Conservation (phyloP, 2,329 filamentous ascomycete genomes). For the Metarhizium brunneum region DNA sequence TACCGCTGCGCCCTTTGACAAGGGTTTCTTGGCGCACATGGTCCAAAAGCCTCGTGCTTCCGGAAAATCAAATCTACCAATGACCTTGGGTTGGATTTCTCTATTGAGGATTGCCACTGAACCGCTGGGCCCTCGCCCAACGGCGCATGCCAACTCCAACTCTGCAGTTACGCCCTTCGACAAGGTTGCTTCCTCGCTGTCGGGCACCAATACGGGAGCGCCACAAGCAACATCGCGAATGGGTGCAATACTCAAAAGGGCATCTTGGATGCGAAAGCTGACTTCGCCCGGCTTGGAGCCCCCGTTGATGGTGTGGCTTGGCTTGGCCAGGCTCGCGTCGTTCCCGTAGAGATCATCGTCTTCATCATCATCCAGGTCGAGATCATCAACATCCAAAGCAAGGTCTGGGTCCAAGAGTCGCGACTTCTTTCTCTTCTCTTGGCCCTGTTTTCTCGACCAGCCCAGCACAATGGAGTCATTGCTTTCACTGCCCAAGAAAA, state of each 20-base stretch:
- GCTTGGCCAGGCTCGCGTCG: slow-evolving; percentile 55
- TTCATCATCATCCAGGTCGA: slow-evolving; percentile 52
- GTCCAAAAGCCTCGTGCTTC: slow-evolving; percentile 75
- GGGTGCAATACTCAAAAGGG: slow-evolving; percentile 67
- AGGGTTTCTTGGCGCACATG: slow-evolving; percentile 57
- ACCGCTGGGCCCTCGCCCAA: slow-evolving; percentile 57
- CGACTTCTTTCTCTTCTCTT: slow-evolving; percentile 56
- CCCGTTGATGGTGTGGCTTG: slow-evolving; percentile 28
- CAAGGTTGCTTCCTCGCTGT: slow-evolving; percentile 34
- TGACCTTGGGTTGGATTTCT: slow-evolving; percentile 63
- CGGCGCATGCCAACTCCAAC: slow-evolving; percentile 49
- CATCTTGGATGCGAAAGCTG: slow-evolving; percentile 68
- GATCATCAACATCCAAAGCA: slow-evolving; percentile 39
- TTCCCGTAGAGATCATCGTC: slow-evolving; percentile 51
- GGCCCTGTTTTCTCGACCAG: slow-evolving; percentile 60
- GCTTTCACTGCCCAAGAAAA: slow-evolving; percentile 83
- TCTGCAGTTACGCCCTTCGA: slow-evolving; percentile 41
- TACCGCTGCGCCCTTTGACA: slow-evolving; percentile 48
- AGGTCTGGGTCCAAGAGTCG: slow-evolving; percentile 46
- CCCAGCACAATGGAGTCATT: slow-evolving; percentile 73
- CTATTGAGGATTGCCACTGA: slow-evolving; percentile 69
- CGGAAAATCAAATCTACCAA: slow-evolving; percentile 62
- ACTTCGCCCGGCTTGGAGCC: slow-evolving; percentile 52
- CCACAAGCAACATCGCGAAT: slow-evolving; percentile 69
- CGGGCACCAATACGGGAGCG: slow-evolving; percentile 34